A percentile compares a stretch with the other conserved stretches of the same genome.
These are phyloP conservation scores for Dothistroma septosporum DNA, from an alignment of 2,329 filamentous ascomycete genomes.

Conservation along the genomic window DNA sequence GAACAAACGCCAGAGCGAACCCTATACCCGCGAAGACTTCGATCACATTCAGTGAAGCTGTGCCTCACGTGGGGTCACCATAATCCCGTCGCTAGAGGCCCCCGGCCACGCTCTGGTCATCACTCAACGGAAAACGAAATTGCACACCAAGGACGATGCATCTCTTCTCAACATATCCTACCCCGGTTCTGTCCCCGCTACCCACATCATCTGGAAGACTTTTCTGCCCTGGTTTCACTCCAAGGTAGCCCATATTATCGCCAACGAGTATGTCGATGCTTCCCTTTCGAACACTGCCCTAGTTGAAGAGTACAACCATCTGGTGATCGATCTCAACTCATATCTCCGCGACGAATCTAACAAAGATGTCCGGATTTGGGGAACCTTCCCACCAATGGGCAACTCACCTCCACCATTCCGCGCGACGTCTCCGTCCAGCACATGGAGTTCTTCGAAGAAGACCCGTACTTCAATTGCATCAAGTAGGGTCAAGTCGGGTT, in stretches of 20 bases:
- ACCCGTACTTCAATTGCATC: conserved; percentile 45
- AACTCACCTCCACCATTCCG: conserved; percentile 39
- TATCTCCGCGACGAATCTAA: conserved; percentile 43
- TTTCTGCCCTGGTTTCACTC: conserved; percentile 55
- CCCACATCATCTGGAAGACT: conserved; percentile 52
- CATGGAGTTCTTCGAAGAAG: conserved; percentile 53
- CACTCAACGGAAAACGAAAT: conserved; percentile 56
- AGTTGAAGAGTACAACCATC: conserved; percentile 49
- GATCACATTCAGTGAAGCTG: conserved; percentile 52
- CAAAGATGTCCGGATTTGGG: conserved; percentile 54
- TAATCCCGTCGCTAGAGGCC: conserved; percentile 58
- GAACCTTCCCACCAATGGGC: conserved; percentile 47
- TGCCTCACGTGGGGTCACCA: conserved; percentile 53
- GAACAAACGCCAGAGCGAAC: conserved; percentile 52
- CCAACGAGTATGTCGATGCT: conserved; percentile 49
- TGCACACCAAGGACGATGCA: conserved; percentile 46
- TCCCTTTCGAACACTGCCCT: conserved; percentile 31
- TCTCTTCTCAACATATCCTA: conserved; percentile 55
- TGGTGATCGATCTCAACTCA: conserved; percentile 50
- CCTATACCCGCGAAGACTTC: conserved; percentile 50
- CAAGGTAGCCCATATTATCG: conserved; percentile 54
- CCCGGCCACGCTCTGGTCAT: conserved; percentile 56
- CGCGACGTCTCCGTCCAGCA: conserved; percentile 52
- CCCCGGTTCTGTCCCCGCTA: conserved; percentile 51
- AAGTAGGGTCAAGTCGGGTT: conserved; percentile 44